Percentiles rank a stretch among this genome's conserved stretches.
Evolutionary conservation across 306 rosid genomes (phyloP).

Genomic region (Quercus parvula): DNA sequence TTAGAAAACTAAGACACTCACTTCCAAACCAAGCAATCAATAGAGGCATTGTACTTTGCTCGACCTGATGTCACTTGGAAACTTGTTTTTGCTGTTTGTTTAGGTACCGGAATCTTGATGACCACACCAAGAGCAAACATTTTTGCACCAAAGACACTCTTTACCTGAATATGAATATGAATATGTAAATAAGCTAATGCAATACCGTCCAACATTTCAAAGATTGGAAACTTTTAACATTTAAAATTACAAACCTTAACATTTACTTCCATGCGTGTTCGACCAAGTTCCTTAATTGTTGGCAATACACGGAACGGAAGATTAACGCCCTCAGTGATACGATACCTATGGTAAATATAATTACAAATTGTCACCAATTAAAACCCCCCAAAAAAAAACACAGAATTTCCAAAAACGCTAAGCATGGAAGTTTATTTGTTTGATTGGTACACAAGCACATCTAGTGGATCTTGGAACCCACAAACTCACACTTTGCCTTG

Average conservation of each 20-base stretch:
- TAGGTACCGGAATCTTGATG: conserved; percentile 88
- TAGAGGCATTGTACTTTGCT: conserved; percentile 85
- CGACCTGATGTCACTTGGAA: conserved; percentile 91
- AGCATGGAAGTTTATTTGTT: not conserved
- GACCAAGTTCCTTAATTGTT: conserved; percentile 88
- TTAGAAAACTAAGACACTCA: conserved; percentile 34
- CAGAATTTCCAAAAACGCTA: not conserved
- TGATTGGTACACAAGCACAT: not conserved
- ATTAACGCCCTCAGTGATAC: conserved; percentile 93
- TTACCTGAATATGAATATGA: conserved; percentile 50
- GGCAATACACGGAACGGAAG: conserved; percentile 96
- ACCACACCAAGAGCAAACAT: conserved; percentile 97
- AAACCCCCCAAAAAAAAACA: too few relatives aligned
- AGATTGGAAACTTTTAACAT: conserved; percentile 12
- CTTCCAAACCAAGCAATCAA: conserved; percentile 97
- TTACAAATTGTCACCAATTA: not conserved
- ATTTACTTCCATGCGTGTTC: conserved; percentile 93
- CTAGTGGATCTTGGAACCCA: too few relatives aligned
- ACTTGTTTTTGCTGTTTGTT: conserved; percentile 86
- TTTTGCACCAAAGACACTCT: conserved; percentile 86
- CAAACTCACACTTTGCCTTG: too few relatives aligned
- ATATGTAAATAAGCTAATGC: conserved; percentile 14
- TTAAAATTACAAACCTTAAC: conserved; percentile 61
- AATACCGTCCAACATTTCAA: not conserved
- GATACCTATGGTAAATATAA: conserved; percentile 54